Evolutionary conservation across 2,329 filamentous ascomycete genomes (phyloP).

Genomic region (Fusarium decemcellulare): DNA sequence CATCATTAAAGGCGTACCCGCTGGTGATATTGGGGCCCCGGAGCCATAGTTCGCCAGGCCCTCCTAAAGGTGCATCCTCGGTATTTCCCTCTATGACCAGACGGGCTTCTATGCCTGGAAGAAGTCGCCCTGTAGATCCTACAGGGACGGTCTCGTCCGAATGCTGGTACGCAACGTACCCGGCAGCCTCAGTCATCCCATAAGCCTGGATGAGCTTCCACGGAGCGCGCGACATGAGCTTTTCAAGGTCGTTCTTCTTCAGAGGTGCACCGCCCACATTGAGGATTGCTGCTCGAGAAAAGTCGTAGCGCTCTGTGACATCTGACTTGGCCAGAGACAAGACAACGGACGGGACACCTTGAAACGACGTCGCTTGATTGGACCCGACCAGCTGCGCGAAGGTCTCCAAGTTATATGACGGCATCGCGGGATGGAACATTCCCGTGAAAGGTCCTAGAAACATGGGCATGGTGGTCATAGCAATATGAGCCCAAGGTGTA

Average conservation of each 20-base stretch:
- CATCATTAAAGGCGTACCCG: constrained; percentile 58
- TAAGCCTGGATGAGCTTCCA: constrained; percentile 60
- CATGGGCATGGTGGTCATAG: constrained; percentile 59
- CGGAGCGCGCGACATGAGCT: constrained; percentile 49
- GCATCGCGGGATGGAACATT: constrained; percentile 61
- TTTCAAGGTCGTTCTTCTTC: constrained; percentile 51
- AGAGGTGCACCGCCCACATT: constrained; percentile 54
- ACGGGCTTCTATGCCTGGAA: constrained; percentile 57
- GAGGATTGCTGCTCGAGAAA: constrained; percentile 54
- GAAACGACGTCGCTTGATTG: constrained; percentile 54
- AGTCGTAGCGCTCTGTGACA: constrained; percentile 53
- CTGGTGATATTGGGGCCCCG: constrained; percentile 59
- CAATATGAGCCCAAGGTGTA: constrained; percentile 61
- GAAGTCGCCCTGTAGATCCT: constrained; percentile 53
- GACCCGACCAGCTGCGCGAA: constrained; percentile 54
- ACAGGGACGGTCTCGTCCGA: constrained; percentile 49
- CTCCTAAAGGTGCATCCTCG: constrained; percentile 53
- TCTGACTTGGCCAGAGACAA: constrained; percentile 55
- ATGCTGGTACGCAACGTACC: constrained; percentile 58
- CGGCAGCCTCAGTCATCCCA: constrained; percentile 62
- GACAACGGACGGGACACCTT: constrained; percentile 57
- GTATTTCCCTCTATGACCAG: constrained; percentile 55
- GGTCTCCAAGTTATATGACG: constrained; percentile 53
- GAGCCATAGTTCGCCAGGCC: constrained; percentile 60
- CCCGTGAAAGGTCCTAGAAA: constrained; percentile 60